phyloP scores from a whole-genome alignment of 805 yeast genomes.

The Nakazawaea ishiwadae region DNA sequence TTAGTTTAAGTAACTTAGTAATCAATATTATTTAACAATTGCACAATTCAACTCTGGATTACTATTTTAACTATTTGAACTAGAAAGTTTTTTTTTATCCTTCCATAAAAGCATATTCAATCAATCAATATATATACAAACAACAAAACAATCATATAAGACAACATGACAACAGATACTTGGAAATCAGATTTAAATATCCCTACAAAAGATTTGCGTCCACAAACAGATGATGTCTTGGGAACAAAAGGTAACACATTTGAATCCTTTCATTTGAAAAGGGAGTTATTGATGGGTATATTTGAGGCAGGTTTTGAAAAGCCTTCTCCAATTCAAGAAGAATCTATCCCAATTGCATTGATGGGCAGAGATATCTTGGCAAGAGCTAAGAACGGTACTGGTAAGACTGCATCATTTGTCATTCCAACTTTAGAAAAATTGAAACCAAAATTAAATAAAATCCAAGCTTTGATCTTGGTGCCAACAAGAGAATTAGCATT shows the following conservation, averaged over 20 bases:
- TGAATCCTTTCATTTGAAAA: slow-evolving; percentile 86
- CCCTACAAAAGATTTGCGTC: slow-evolving; percentile 86
- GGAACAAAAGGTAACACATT: slow-evolving; percentile 87
- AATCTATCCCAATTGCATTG: slow-evolving; percentile 90
- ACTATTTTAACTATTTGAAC: too few species aligned
- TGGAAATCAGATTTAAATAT: slow-evolving; percentile 76
- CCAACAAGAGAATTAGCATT: slow-evolving; percentile 98
- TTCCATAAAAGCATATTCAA: too few species aligned
- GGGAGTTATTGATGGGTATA: slow-evolving; percentile 96
- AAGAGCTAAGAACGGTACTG: slow-evolving; percentile 97
- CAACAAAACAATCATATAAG: background rate
- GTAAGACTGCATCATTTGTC: slow-evolving; percentile 96
- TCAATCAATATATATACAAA: too few species aligned
- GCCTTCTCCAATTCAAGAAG: slow-evolving; percentile 98
- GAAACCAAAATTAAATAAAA: slow-evolving; percentile 76
- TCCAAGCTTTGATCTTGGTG: slow-evolving; percentile 89
- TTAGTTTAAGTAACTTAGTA: too few species aligned
- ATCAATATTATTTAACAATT: too few species aligned
- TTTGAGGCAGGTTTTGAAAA: slow-evolving; percentile 98
- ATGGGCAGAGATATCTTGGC: slow-evolving; percentile 96
- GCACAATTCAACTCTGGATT: too few species aligned
- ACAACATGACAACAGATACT: slow-evolving; percentile 26
- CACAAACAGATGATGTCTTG: slow-evolving; percentile 94
- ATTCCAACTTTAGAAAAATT: slow-evolving; percentile 89
- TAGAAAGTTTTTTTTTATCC: too few species aligned